Conservation (phyloP, 208 protist genomes). For the Wallacemonas rigidus region DNA sequence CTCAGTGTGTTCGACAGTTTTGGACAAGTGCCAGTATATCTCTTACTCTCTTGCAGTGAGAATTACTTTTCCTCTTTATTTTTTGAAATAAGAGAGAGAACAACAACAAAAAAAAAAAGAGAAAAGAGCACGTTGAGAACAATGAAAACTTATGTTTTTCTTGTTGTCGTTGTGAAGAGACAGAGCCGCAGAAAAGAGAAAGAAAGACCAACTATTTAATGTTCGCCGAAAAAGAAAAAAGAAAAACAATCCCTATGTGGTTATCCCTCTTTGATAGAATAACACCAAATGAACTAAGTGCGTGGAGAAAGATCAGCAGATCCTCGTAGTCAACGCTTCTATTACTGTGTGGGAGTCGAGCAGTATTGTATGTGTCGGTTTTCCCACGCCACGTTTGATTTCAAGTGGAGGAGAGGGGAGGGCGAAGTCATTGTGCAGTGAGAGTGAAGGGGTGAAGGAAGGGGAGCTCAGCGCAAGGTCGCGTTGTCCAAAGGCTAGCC, state of each 20-base stretch:
- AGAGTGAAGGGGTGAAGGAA: too few relatives aligned
- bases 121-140: not conserved
- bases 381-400: too few relatives aligned
- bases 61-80: too few relatives aligned
- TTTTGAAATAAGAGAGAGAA: conserved; percentile 9
- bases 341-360: not conserved
- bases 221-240: not conserved
- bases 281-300: not conserved
- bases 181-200: not conserved
- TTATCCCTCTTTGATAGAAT: not conserved
- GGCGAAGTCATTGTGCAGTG: too few relatives aligned
- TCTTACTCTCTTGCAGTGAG: too few relatives aligned
- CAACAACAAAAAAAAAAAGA: conserved; percentile 15
- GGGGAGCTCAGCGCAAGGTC: too few relatives aligned
- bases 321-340: not conserved
- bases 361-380: not conserved
- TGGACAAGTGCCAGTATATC: too few relatives aligned
- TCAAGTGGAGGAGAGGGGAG: too few relatives aligned
- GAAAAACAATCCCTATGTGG: not conserved
- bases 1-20: too few relatives aligned
- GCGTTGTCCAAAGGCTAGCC: too few relatives aligned
- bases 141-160: too few relatives aligned
- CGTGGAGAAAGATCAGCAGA: not conserved
- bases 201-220: conserved; percentile 1
- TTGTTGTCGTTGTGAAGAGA: too few relatives aligned